Evolutionary conservation across 78 protist species (phyloP).

Genomic region (Ministeria vibrans): DNA sequence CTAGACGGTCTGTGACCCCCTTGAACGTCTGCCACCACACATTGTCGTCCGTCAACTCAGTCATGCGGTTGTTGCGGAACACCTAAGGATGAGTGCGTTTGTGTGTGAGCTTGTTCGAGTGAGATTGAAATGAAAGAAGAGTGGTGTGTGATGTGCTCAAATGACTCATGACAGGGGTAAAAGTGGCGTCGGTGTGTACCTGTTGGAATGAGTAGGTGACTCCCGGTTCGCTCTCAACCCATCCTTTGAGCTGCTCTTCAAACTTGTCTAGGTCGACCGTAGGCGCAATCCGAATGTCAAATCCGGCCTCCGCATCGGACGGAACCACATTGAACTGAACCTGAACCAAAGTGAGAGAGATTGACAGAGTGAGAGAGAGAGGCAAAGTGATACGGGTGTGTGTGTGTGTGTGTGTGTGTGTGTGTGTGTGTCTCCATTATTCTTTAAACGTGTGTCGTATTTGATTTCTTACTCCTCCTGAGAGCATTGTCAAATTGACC

Average conservation of each 20-base stretch:
- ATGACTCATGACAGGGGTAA: too few relatives aligned
- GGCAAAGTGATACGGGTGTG: too few relatives aligned
- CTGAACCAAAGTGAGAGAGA: too few relatives aligned
- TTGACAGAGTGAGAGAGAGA: too few relatives aligned
- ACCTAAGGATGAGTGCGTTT: too few relatives aligned
- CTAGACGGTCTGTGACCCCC: background rate
- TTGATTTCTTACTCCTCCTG: too few relatives aligned
- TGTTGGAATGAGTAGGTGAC: slow-evolving; percentile 24
- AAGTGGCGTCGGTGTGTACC: background rate
- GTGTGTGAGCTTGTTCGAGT: too few relatives aligned
- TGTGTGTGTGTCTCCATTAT: too few relatives aligned
- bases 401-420: too few relatives aligned
- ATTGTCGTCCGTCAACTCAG: background rate
- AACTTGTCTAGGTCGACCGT: slow-evolving; percentile 36
- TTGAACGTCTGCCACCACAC: background rate
- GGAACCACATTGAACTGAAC: slow-evolving; percentile 64
- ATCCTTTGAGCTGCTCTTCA: slow-evolving; percentile 38
- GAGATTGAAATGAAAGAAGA: too few relatives aligned
- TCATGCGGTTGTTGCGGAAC: slow-evolving; percentile 1
- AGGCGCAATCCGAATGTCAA: slow-evolving; percentile 76
- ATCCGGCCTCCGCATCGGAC: slow-evolving; percentile 51
- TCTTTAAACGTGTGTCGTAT: too few relatives aligned
- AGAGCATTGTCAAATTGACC: slow-evolving; percentile 57
- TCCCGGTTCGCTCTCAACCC: slow-evolving; percentile 50
- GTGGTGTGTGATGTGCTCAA: too few relatives aligned